Base-by-base conservation (phyloP, 306 rosid genomes). In the Lathyrus sativus region DNA sequence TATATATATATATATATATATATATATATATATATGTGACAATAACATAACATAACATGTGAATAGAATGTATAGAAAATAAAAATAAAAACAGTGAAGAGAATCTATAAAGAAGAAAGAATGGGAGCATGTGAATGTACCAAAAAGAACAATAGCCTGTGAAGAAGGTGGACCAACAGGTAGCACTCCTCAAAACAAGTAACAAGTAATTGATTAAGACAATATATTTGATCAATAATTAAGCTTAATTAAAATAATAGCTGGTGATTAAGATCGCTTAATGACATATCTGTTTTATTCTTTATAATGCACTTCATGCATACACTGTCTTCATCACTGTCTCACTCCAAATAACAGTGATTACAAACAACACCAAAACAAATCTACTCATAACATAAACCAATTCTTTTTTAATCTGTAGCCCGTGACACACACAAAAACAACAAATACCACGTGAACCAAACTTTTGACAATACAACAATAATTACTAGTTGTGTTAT, bases 391-490 rank as follows among this genome's bases (percentile, higher is more conserved):
- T 19, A 44, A 56, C 46, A 54, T 19, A 44, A 56, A 35, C 11
- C 48, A 68, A 44, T 73, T 11, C 48, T 3, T 55, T 58, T 63
- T 42, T 28, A 68, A 75, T 68, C 42, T 45, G 17, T 39, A 64
- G 81, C 90, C 89, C 79, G 82, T 74, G 82, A 67, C 80, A 38
- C 78, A 72, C 46, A 58, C 75, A 60, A 54, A 31, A 66, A 65
- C 49, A 77, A 72, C 9, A 78, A 54, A 83, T 83, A 58, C 48
- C 85, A 87, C 87, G 56, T 85, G 95, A 85, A 72, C 68, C 14
- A 28, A 33, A 51, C 35, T 7, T 15, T 38, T 35, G 58, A 8
- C 13, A 19, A 18, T 49, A 15, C 22, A 49, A 2, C 55, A 17
- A 49, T 49, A 49, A 3, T 15, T 49, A 44, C 8, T 44, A 44